Evolutionary conservation across 2,329 filamentous ascomycete genomes (phyloP).

Genomic region (Epichloe brachyelytri): DNA sequence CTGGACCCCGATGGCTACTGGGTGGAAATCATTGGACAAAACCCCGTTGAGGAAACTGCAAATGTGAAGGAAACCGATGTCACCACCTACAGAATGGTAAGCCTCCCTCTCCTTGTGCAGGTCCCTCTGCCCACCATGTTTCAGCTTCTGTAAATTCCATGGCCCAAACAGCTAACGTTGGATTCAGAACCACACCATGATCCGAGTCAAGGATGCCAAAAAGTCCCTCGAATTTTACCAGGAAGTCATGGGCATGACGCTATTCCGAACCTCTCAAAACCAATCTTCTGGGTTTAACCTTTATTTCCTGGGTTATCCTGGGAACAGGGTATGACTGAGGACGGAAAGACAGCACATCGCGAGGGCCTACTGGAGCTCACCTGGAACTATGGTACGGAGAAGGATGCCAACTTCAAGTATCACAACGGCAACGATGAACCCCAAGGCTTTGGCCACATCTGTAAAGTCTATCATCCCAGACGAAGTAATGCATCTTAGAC

Average conservation of each 20-base stretch:
- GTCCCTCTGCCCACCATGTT: neutral
- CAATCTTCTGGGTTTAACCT: conserved; percentile 66
- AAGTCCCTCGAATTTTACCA: conserved; percentile 69
- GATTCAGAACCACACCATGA: conserved; percentile 77
- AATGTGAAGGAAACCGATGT: conserved; percentile 59
- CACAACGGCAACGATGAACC: conserved; percentile 87
- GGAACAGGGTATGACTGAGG: conserved; percentile 37
- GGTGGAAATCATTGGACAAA: conserved; percentile 72
- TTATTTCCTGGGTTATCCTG: conserved; percentile 80
- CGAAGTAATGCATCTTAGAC: neutral
- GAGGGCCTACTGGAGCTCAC: conserved; percentile 87
- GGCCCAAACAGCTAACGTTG: neutral
- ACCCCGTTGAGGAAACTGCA: conserved; percentile 58
- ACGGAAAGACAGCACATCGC: conserved; percentile 46
- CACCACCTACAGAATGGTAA: conserved; percentile 58
- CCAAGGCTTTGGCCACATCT: conserved; percentile 90
- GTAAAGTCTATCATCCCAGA: conserved; percentile 33
- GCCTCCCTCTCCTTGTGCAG: conserved; percentile 2
- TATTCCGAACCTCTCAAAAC: conserved; percentile 61
- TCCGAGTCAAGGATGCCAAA: conserved; percentile 75
- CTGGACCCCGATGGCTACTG: conserved; percentile 82
- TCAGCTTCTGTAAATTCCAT: neutral
- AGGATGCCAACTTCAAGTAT: conserved; percentile 71
- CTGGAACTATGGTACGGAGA: conserved; percentile 75
- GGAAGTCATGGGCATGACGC: conserved; percentile 78